Conservation (phyloP, 2,329 filamentous ascomycete species). For the Cordyceps farinosa region DNA sequence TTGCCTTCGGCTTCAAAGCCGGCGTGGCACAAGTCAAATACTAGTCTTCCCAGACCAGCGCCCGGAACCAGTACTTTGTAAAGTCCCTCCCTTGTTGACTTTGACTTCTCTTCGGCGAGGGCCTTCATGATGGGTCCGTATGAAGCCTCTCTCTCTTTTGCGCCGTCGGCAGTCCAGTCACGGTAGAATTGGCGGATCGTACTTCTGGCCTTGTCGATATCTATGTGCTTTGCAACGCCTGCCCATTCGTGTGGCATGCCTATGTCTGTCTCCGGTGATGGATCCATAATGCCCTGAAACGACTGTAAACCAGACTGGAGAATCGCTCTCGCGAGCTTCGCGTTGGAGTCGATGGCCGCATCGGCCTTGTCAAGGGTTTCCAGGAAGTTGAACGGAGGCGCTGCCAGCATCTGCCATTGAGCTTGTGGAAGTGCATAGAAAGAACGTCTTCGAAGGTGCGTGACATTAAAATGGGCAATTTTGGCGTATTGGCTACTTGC, state of each 20-base stretch:
- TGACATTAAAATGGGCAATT: slow-evolving; percentile 83
- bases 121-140: slow-evolving; percentile 70
- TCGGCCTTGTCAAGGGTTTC: slow-evolving; percentile 77
- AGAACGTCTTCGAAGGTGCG: slow-evolving; percentile 82
- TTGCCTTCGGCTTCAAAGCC: slow-evolving; percentile 83
- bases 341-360: slow-evolving; percentile 83
- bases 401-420: slow-evolving; percentile 80
- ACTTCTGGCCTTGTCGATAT: slow-evolving; percentile 87
- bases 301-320: slow-evolving; percentile 64
- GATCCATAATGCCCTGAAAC: slow-evolving; percentile 52
- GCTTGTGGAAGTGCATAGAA: slow-evolving; percentile 85
- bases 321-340: slow-evolving; percentile 76
- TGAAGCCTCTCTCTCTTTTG: slow-evolving; percentile 68
- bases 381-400: slow-evolving; percentile 77
- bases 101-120: slow-evolving; percentile 49
- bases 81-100: slow-evolving; percentile 32
- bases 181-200: slow-evolving; percentile 92
- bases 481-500: slow-evolving; percentile 74
- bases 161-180: slow-evolving; percentile 84
- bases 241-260: slow-evolving; percentile 62
- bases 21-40: slow-evolving; percentile 75
- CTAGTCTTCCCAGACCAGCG: slow-evolving; percentile 80
- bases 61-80: slow-evolving; percentile 80
- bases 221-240: slow-evolving; percentile 64
- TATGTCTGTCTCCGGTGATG: slow-evolving; percentile 38